Percentiles rank a stretch among this genome's conserved stretches.
Conservation (phyloP, 352 stramenopile genomes). For the Globisporangium barbulae region DNA sequence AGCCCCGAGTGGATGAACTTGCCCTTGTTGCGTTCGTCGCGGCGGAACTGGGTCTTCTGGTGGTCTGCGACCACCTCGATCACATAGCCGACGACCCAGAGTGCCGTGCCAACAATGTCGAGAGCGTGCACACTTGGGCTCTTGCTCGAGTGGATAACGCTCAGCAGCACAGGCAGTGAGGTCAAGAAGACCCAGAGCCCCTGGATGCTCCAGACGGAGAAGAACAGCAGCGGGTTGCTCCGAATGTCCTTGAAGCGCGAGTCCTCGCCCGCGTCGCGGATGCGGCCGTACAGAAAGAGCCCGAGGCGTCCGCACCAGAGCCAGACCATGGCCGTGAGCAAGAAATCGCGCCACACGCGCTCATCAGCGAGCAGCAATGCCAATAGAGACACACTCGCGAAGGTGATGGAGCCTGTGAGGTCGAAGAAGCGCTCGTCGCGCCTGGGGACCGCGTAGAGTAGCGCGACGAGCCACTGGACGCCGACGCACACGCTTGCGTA, state of each 20-base stretch:
- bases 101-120: constrained; percentile 34
- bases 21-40: constrained; percentile 40
- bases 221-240: constrained; percentile 59
- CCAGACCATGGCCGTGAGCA: constrained; percentile 69
- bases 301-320: constrained; percentile 78
- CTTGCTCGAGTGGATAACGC: constrained; percentile 27
- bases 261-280: constrained; percentile 62
- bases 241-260: constrained; percentile 71
- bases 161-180: constrained; percentile 61
- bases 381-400: constrained; percentile 20
- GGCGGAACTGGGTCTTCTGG: constrained; percentile 57
- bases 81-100: constrained; percentile 50
- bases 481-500: constrained; percentile 51
- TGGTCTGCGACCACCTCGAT: constrained; percentile 52
- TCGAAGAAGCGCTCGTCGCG: constrained; percentile 83
- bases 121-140: constrained; percentile 23
- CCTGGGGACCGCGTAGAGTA: constrained; percentile 56
- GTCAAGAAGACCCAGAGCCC: constrained; percentile 83
- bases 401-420: constrained; percentile 74
- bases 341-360: constrained; percentile 26
- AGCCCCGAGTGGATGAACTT: constrained; percentile 72
- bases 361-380: no score
- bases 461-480: constrained; percentile 60
- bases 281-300: constrained; percentile 78
- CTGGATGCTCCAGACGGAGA: constrained; percentile 80